Percentiles rank a stretch among this genome's conserved stretches.
phyloP scores from a whole-genome alignment of 2,329 filamentous ascomycete species.

The Alternaria arbusti region DNA sequence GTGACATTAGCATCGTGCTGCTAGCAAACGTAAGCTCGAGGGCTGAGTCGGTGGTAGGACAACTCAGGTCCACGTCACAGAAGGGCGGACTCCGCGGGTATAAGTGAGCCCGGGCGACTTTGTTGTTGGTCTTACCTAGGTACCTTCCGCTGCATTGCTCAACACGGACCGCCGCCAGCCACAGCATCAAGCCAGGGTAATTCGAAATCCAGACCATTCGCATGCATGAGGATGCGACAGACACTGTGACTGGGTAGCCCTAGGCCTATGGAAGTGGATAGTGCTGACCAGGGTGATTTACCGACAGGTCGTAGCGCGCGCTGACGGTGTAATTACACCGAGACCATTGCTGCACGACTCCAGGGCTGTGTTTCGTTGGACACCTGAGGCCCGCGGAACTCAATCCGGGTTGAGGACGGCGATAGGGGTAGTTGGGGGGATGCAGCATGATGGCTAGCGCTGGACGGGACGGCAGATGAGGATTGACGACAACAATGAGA shows the following conservation, averaged over 20 bases:
- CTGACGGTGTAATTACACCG: conserved; percentile 12
- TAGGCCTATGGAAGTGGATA: neutral
- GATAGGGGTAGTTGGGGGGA: neutral
- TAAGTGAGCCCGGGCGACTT: neutral
- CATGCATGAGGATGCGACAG: neutral
- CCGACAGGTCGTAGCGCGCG: conserved; percentile 7
- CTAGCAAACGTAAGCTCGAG: neutral
- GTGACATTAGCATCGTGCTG: neutral
- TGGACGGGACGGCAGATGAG: neutral
- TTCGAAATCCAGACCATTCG: neutral
- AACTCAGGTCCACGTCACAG: neutral
- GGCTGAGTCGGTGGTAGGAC: conserved; percentile 6
- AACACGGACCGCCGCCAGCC: neutral
- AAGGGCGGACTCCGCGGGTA: neutral
- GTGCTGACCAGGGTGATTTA: neutral
- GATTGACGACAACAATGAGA: neutral
- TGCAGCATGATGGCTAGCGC: neutral
- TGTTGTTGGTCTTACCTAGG: neutral
- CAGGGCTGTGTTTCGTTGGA: neutral
- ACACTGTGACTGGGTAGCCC: neutral
- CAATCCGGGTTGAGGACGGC: neutral
- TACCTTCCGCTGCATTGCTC: neutral
- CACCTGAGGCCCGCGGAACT: neutral
- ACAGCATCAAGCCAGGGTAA: neutral
- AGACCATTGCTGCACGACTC: neutral